phyloP scores from a whole-genome alignment of 1,139 yeast genomes.

The Candida glucosophila region DNA sequence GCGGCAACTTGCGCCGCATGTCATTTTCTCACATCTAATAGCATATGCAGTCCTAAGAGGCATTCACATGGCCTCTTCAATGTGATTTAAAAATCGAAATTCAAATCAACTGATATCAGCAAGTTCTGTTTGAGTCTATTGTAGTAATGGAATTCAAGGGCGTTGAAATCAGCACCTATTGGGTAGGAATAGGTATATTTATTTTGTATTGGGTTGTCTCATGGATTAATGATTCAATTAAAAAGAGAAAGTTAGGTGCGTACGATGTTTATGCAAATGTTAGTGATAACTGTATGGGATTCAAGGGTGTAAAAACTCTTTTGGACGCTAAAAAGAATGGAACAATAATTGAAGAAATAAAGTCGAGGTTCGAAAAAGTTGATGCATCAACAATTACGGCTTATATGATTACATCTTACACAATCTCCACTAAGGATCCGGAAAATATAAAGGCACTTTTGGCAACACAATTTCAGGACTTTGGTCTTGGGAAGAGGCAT shows the following conservation, averaged over 20 bases:
- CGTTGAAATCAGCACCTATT: too few relatives aligned
- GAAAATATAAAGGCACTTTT: conserved; percentile 32
- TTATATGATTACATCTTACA: conserved; percentile 12
- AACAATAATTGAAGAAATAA: conserved; percentile 12
- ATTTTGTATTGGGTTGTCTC: background rate
- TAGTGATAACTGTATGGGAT: conserved; percentile 16
- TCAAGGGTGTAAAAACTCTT: conserved; percentile 10
- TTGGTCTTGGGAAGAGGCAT: conserved; percentile 43
- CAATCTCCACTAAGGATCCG: conserved; percentile 24
- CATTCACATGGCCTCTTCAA: too few relatives aligned
- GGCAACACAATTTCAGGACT: conserved; percentile 42
- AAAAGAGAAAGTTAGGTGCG: conserved; percentile 13
- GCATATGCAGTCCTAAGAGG: too few relatives aligned
- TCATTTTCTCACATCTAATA: too few relatives aligned
- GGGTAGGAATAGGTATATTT: background rate
- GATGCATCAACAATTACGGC: conserved; percentile 6
- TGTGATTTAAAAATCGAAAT: too few relatives aligned
- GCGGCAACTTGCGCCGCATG: too few relatives aligned
- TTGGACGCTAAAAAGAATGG: conserved; percentile 15
- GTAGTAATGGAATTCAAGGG: too few relatives aligned
- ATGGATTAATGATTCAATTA: conserved; percentile 1
- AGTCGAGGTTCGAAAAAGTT: conserved; percentile 8
- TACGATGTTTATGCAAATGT: conserved; percentile 6
- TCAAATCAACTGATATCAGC: too few relatives aligned
- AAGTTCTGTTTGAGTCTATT: too few relatives aligned